A percentile compares a stretch with the other conserved stretches of the same genome.
Evolutionary conservation across 139 green algal genomes (phyloP).

Genomic region (Eudorina sp.): DNA sequence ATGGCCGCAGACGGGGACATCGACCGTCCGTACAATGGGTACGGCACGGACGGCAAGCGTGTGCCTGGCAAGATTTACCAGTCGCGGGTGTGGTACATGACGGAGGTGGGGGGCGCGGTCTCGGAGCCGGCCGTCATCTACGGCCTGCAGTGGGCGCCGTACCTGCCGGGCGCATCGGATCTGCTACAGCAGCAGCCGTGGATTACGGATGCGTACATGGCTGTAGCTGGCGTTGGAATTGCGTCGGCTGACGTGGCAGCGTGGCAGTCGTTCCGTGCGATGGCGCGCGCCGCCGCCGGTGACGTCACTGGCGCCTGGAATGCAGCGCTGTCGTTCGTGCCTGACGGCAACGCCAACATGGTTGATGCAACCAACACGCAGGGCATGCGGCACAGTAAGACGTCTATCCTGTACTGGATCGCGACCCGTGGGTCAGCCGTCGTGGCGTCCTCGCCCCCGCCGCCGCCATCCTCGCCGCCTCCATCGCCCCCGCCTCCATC

Average conservation of each 20-base stretch:
- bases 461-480: background rate
- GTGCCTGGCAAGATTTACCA: constrained; percentile 28
- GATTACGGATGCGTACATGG: background rate
- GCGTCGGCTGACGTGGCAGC: background rate
- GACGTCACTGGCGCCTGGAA: background rate
- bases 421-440: background rate
- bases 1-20: background rate
- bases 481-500: background rate
- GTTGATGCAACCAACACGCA: background rate
- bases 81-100: background rate
- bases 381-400: constrained; percentile 23
- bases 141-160: constrained; percentile 23
- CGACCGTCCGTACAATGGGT: background rate
- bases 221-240: background rate
- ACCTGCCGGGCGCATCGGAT: constrained; percentile 24
- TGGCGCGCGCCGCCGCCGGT: background rate
- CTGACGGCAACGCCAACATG: background rate
- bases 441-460: background rate
- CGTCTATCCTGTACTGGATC: constrained; percentile 32
- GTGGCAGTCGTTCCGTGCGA: background rate
- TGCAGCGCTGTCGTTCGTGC: background rate
- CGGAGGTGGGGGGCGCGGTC: background rate
- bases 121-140: background rate
- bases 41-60: constrained; percentile 8
- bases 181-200: background rate